phyloP scores from a whole-genome alignment of 257 asterid species.

The Linderniella brevidens region DNA sequence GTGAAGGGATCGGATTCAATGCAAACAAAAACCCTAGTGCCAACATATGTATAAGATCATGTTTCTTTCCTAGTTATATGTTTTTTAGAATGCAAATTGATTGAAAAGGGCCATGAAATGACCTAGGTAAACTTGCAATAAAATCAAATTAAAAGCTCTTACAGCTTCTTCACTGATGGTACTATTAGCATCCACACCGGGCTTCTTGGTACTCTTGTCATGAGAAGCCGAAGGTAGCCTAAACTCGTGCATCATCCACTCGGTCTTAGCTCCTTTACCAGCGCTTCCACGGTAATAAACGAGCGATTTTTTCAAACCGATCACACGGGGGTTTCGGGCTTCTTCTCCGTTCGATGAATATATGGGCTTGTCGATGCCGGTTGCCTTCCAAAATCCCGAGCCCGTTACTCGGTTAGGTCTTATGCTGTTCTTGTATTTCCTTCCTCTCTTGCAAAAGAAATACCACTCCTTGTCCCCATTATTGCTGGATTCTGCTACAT shows the following conservation, averaged over 20 bases:
- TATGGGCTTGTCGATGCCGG: constrained; percentile 38
- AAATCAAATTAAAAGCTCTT: constrained; percentile 6
- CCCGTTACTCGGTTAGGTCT: constrained; percentile 42
- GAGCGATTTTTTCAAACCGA: constrained; percentile 42
- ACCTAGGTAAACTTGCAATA: not conserved
- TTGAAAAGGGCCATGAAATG: too few species aligned
- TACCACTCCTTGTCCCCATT: constrained; percentile 41
- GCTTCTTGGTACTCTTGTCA: not conserved
- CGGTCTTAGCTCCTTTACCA: constrained; percentile 29
- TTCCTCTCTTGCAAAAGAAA: constrained; percentile 40
- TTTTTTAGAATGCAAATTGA: too few species aligned
- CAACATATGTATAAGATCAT: not conserved
- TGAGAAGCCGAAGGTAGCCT: constrained; percentile 17
- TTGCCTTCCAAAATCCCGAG: constrained; percentile 54
- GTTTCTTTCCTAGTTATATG: too few species aligned
- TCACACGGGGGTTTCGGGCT: constrained; percentile 1
- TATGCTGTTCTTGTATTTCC: constrained; percentile 35
- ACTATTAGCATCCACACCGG: too few species aligned
- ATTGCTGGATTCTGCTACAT: constrained; percentile 10
- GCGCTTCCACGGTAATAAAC: constrained; percentile 41
- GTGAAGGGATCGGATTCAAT: too few species aligned
- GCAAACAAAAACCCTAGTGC: not conserved
- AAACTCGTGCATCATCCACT: constrained; percentile 56
- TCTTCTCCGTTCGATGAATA: constrained; percentile 12
- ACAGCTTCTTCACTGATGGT: constrained; percentile 16